Conservation (phyloP, 2,329 filamentous ascomycete genomes). For the Aspergillus quadricinctus region DNA sequence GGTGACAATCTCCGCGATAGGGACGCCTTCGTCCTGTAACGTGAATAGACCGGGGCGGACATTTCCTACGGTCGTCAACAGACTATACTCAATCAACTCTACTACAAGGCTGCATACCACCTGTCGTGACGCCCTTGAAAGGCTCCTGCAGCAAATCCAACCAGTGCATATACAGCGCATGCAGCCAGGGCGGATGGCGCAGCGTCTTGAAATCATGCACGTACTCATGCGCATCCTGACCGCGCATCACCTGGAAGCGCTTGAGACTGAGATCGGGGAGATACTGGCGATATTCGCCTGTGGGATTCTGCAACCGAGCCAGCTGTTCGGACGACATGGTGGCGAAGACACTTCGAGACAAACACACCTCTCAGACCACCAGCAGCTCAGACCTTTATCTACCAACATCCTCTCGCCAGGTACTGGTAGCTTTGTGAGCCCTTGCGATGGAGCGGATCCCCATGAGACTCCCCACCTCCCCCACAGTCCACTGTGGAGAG, state of each 20-base stretch:
- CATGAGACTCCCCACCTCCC: background rate
- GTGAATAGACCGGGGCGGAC: constrained; percentile 53
- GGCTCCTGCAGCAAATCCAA: constrained; percentile 56
- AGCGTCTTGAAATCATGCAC: constrained; percentile 56
- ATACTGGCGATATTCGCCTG: constrained; percentile 52
- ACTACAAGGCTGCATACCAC: constrained; percentile 46
- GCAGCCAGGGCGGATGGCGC: constrained; percentile 62
- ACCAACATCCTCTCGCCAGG: background rate
- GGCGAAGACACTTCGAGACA: background rate
- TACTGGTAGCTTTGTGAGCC: too few relatives aligned
- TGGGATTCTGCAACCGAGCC: constrained; percentile 14
- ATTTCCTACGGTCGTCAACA: constrained; percentile 27
- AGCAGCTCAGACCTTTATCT: constrained; percentile 1
- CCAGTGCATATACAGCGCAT: constrained; percentile 59
- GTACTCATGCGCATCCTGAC: constrained; percentile 61
- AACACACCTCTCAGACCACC: background rate
- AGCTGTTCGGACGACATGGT: constrained; percentile 5
- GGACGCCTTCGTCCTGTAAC: constrained; percentile 60
- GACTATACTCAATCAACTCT: too few relatives aligned
- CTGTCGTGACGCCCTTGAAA: constrained; percentile 65
- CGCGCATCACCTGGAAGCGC: constrained; percentile 60
- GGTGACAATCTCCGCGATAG: constrained; percentile 54
- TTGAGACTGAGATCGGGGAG: constrained; percentile 59
- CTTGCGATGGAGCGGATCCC: background rate
- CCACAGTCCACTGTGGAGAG: constrained; percentile 12